Evolutionary conservation across 805 yeast genomes (phyloP).

Genomic region (Myxozyma geophila): DNA sequence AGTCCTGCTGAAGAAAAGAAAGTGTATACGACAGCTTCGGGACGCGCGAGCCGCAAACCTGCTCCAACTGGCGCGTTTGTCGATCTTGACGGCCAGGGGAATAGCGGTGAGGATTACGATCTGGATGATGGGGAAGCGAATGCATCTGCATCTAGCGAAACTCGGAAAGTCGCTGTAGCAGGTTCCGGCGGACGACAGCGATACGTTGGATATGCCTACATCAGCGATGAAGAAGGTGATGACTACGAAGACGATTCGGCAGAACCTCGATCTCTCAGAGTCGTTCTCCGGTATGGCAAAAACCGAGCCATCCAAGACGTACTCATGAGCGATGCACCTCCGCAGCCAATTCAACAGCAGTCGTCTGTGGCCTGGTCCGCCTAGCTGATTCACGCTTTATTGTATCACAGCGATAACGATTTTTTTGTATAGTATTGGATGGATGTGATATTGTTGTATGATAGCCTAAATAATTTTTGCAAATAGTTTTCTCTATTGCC

Average conservation of each 20-base stretch:
- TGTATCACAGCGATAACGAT: too few species aligned
- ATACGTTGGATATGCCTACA: conserved; percentile 5
- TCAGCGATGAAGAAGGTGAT: conserved; percentile 13
- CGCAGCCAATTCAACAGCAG: too few species aligned
- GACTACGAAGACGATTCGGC: conserved; percentile 18
- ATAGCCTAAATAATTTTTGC: too few species aligned
- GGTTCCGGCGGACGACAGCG: conserved; percentile 4
- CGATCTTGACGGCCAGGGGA: conserved; percentile 7
- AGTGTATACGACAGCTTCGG: conserved; percentile 31
- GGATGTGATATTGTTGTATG: too few species aligned
- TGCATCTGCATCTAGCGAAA: not conserved
- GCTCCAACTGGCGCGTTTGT: conserved; percentile 4
- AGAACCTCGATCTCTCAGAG: conserved; percentile 7
- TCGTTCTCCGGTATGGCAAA: not conserved
- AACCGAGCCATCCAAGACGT: not conserved
- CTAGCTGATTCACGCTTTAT: too few species aligned
- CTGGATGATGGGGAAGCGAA: conserved; percentile 16
- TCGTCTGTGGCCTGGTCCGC: too few species aligned
- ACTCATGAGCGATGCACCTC: not conserved
- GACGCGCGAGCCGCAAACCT: conserved; percentile 32
- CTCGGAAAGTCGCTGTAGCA: not conserved
- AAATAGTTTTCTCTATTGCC: too few species aligned
- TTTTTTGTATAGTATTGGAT: too few species aligned
- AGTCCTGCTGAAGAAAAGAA: conserved; percentile 13
- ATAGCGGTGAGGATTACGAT: conserved; percentile 12